Evolutionary conservation across 225 moss, liverwort and hornwort genomes (phyloP).

Genomic region (Ulota crispa): DNA sequence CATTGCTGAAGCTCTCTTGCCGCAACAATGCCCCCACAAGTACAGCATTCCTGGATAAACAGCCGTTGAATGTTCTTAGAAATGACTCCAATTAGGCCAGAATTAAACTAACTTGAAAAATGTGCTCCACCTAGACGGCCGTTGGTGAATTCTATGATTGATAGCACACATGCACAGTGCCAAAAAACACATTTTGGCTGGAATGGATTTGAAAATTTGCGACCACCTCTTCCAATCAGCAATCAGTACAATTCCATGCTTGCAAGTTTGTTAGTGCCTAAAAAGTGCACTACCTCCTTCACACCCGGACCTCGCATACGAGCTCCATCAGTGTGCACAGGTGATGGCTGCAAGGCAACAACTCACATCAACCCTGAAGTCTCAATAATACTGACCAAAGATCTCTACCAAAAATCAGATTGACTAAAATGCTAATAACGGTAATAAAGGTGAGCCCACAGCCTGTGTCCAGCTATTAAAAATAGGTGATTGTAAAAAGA

Average conservation of each 20-base stretch:
- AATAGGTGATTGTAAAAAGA: slow-evolving; percentile 1
- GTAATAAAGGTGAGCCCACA: background rate
- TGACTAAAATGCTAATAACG: background rate
- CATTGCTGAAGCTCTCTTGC: slow-evolving; percentile 53
- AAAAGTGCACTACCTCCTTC: slow-evolving; percentile 66
- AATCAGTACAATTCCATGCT: slow-evolving; percentile 50
- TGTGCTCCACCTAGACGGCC: slow-evolving; percentile 22
- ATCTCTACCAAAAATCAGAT: background rate
- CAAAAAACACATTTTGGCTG: slow-evolving; percentile 48
- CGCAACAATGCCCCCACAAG: slow-evolving; percentile 41
- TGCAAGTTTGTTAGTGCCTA: slow-evolving; percentile 50
- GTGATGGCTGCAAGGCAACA: slow-evolving; percentile 54
- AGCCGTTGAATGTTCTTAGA: slow-evolving; percentile 44
- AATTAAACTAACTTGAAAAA: slow-evolving; percentile 27
- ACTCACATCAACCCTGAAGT: slow-evolving; percentile 35
- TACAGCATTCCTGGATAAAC: slow-evolving; percentile 55
- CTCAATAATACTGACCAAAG: slow-evolving; percentile 5
- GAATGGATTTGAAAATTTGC: slow-evolving; percentile 49
- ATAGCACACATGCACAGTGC: slow-evolving; percentile 40
- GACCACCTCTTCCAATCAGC: slow-evolving; percentile 52
- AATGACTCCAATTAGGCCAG: slow-evolving; percentile 40
- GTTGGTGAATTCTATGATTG: slow-evolving; percentile 21
- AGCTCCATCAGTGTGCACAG: slow-evolving; percentile 56
- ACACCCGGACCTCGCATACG: slow-evolving; percentile 71
- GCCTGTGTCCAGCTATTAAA: background rate